Evolutionary conservation across 768 basidiomycete genomes (phyloP), one percentile per base, ranked within the genome.

Genomic region (Tricholomella constricta): DNA sequence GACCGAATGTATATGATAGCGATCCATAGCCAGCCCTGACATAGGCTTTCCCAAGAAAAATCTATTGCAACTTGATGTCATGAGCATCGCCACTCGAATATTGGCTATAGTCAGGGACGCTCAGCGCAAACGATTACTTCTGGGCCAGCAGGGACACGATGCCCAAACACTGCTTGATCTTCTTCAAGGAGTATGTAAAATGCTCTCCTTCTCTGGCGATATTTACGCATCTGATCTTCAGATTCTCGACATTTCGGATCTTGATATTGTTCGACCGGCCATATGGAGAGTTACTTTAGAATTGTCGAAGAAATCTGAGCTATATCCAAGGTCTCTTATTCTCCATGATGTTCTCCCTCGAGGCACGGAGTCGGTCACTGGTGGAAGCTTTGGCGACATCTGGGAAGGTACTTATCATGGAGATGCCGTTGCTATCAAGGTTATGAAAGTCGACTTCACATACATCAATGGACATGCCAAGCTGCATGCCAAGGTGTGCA

Each of bases 331-430:
- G 12, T 34, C 54, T 6, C 48, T 55, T 12, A 46, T 55, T 47
- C 48, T 55, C 25, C 54, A 37, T 2, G 42, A 31, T 36, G 48
- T 55, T 19, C 27, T 38, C 8, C 48, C 42, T 27, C 35, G 20
- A 17, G 47, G 54, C 12, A 34, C 29, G 34, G 48, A 55, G 19
- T 37, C 48, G 6, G 48, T 45, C 2, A 46, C 42, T 20, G 32
- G 35, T 38, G 54, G 48, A 19, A 49, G 48, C 14, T 49, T 45
- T 23, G 54, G 54, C 19, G 41, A 55, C 23, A 55, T 55, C n/a
- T 50, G 54, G 54, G 19, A 54, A 22, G 54, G 54, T 45, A 45
- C 29, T 20, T 49, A 27, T 15, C 43, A 25, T 4, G 48, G 54
- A 32, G 26, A 23, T n/a, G 23, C 26, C 9, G 43, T 55, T 8